Base-by-base conservation (phyloP, 805 yeast genomes). In the Yarrowia sp. region DNA sequence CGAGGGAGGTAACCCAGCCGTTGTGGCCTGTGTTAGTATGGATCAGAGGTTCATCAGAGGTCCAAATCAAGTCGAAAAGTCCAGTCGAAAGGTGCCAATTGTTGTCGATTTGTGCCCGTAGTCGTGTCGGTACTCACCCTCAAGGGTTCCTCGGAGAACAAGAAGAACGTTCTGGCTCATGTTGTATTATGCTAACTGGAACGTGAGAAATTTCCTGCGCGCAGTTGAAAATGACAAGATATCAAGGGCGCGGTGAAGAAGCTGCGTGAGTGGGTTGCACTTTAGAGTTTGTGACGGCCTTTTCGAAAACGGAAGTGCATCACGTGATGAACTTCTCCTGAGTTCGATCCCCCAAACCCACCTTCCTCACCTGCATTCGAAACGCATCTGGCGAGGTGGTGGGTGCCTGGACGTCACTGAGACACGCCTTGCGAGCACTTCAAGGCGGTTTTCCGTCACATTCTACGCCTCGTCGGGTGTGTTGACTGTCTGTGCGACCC, bases 131-230 rank as follows among this genome's bases (percentile, higher is more conserved):
- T 22, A 47, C 78, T 64, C 71, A 78, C 90, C 97, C 84, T 93
- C 97, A 79, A 94, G 88, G 86, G 98, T 90, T 80, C 98, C 99
- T 87, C 98, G 92, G 80, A 94, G 89, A 81, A 93, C 97, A 84
- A 93, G 86, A 86, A 92, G 96, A 89, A 92, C 97, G 69, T 70
- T 69, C 67, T 66, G 70, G 67, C 70, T 69, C 70, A 69, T 72
- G 38, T 35, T 68, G 65, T 61, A 41, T 55, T 29, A 39, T 61
- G 61, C 61, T 38, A 39, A 25, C 59, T 51, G 59, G 44, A 33
- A 31, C 41, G 59, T 51, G 55, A 38, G 61, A 55, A 55, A 55
- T 55, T 55, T 55, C 47, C 61, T 39, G 46, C 46, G 47, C 35
- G 47, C 44, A 35, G 41, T 35, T 55, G 61, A 36, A 55, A 38